Percentiles rank a stretch among this genome's conserved stretches.
Evolutionary conservation across 106 monocot genomes (phyloP).

Genomic region (Chionographis japonica): DNA sequence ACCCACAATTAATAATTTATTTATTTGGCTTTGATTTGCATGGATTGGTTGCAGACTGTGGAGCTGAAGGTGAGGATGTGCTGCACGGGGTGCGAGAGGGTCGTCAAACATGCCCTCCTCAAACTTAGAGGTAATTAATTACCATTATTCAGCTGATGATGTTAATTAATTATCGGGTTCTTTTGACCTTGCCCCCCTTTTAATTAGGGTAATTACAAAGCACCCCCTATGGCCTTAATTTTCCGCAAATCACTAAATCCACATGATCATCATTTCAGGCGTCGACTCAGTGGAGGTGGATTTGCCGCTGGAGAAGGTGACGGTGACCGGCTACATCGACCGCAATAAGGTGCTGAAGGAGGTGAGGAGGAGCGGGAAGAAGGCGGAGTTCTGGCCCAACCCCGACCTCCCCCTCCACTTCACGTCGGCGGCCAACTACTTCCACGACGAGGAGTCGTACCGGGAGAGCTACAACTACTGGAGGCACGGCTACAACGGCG

Average conservation of each 20-base stretch:
- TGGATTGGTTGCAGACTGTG: constrained; percentile 36
- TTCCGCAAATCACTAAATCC: no score
- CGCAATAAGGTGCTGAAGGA: constrained; percentile 72
- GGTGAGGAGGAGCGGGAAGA: constrained; percentile 74
- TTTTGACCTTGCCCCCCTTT: no score
- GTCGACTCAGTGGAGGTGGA: constrained; percentile 81
- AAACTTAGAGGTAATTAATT: constrained; percentile 70
- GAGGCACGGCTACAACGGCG: constrained; percentile 86
- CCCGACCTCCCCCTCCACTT: constrained; percentile 58
- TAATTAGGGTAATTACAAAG: no score
- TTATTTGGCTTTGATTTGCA: not conserved
- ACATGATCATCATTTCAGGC: constrained; percentile 17
- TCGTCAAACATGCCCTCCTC: constrained; percentile 61
- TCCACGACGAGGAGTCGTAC: constrained; percentile 56
- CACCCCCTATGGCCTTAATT: no score
- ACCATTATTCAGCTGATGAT: not conserved
- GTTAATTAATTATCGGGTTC: no score
- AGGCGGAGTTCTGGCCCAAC: constrained; percentile 95
- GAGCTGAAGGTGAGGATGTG: constrained; percentile 94
- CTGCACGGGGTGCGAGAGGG: constrained; percentile 84
- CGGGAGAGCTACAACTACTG: constrained; percentile 81
- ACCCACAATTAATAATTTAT: not conserved
- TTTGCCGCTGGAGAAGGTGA: constrained; percentile 70
- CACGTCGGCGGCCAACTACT: constrained; percentile 61
- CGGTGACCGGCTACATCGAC: constrained; percentile 85